phyloP scores from a whole-genome alignment of 441 rosid genomes.

The Pelargonium citronellum region DNA sequence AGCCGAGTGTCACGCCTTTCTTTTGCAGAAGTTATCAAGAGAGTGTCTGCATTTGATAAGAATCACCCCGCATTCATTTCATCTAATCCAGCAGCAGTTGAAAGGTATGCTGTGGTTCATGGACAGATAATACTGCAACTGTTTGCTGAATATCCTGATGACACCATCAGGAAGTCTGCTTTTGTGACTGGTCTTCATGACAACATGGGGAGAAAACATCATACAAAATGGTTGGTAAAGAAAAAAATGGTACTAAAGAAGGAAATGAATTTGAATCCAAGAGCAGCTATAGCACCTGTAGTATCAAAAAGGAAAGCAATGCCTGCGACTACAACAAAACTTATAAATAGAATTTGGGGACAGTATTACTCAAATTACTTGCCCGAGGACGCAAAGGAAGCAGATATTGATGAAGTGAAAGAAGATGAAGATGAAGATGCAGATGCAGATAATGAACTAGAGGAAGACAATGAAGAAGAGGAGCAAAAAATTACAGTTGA shows the following conservation, averaged over 20 bases:
- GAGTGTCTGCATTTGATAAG: slow-evolving; percentile 41
- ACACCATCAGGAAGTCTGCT: slow-evolving; percentile 46
- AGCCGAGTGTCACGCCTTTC: slow-evolving; percentile 51
- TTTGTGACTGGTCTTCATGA: slow-evolving; percentile 51
- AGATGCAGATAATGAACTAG: slow-evolving; percentile 45
- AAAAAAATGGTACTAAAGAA: slow-evolving; percentile 39
- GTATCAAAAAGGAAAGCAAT: slow-evolving; percentile 57
- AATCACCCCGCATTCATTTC: slow-evolving; percentile 53
- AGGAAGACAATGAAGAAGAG: slow-evolving; percentile 26
- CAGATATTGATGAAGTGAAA: slow-evolving; percentile 32
- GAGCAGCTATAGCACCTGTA: slow-evolving; percentile 47
- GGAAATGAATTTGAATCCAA: slow-evolving; percentile 57
- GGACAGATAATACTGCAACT: slow-evolving; percentile 69
- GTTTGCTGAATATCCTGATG: slow-evolving; percentile 54
- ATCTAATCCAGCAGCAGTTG: slow-evolving; percentile 43
- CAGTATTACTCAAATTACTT: slow-evolving; percentile 64
- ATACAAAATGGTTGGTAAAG: slow-evolving; percentile 62
- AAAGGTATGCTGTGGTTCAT: slow-evolving; percentile 69
- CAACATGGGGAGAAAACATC: slow-evolving; percentile 68
- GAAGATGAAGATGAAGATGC: slow-evolving; percentile 45
- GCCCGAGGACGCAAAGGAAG: slow-evolving; percentile 55
- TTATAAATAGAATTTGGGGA: slow-evolving; percentile 81
- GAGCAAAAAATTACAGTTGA: slow-evolving; percentile 24
- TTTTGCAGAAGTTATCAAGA: slow-evolving; percentile 48
- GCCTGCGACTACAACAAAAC: slow-evolving; percentile 76